phyloP scores from a whole-genome alignment of 306 rosid species.

The Inga leiocalycina region DNA sequence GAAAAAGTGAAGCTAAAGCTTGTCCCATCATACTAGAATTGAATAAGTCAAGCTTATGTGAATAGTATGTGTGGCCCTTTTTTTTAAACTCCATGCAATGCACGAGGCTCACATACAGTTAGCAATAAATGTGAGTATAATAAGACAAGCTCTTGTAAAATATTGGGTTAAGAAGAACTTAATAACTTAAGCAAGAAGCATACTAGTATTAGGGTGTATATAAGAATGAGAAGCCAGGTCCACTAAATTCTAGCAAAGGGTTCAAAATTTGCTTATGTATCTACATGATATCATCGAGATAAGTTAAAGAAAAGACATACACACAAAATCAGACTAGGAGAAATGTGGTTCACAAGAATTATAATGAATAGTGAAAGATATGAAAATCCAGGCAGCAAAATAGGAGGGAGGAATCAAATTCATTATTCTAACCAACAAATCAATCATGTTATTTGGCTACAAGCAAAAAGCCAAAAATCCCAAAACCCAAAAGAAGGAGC shows the following conservation, averaged over 20 bases:
- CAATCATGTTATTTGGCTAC: background rate
- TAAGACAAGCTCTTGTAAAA: background rate
- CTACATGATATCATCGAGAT: too few relatives aligned
- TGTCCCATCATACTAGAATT: background rate
- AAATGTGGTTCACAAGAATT: background rate
- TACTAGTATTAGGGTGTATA: background rate
- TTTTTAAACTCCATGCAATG: background rate
- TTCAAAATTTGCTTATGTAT: too few relatives aligned
- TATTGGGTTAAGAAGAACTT: background rate
- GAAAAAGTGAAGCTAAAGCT: background rate
- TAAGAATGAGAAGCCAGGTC: background rate
- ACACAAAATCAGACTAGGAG: background rate
- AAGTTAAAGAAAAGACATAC: too few relatives aligned
- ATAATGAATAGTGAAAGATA: background rate
- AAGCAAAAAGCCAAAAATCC: background rate
- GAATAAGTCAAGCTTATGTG: too few relatives aligned
- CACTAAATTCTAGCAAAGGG: background rate
- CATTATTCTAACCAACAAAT: background rate
- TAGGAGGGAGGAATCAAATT: background rate
- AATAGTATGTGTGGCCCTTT: too few relatives aligned
- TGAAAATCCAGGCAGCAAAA: background rate
- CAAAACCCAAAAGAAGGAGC: background rate
- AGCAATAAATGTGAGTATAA: background rate
- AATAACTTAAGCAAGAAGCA: background rate
- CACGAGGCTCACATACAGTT: background rate